Evolutionary conservation across 2,329 filamentous ascomycete genomes (phyloP).

Genomic region (Verticillium nubilum): DNA sequence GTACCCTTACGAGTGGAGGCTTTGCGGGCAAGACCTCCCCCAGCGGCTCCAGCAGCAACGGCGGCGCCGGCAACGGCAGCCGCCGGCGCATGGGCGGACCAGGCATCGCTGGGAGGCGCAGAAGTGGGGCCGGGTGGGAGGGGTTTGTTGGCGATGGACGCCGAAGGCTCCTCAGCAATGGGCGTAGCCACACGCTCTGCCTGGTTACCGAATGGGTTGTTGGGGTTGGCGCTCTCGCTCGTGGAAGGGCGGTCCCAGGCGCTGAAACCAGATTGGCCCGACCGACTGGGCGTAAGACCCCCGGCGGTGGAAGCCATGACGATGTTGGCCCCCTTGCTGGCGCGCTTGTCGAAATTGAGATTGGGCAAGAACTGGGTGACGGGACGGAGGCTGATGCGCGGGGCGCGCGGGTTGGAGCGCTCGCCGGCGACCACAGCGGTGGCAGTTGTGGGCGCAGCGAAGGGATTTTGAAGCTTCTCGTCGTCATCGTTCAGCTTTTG

Average conservation of each 20-base stretch:
- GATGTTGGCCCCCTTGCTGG: conserved; percentile 42
- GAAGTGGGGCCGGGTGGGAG: conserved; percentile 16
- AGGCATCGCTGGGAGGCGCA: conserved; percentile 3
- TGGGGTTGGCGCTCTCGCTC: conserved; percentile 42
- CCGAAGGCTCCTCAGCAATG: conserved; percentile 30
- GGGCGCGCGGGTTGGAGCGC: conserved; percentile 43
- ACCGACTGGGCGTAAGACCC: conserved; percentile 20
- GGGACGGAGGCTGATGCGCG: conserved; percentile 79
- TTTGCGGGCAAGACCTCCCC: conserved; percentile 39
- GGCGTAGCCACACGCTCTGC: conserved; percentile 45
- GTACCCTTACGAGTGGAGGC: conserved; percentile 50
- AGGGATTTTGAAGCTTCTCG: conserved; percentile 54
- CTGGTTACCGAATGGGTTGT: conserved; percentile 68
- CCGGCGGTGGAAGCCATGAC: conserved; percentile 24
- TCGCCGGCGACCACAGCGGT: conserved; percentile 3
- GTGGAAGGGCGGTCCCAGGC: conserved; percentile 44
- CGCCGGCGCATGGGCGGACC: conserved; percentile 14
- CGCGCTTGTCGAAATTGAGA: conserved; percentile 45
- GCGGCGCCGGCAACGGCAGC: conserved; percentile 25
- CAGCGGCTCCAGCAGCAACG: conserved; percentile 23
- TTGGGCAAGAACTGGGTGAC: conserved; percentile 78
- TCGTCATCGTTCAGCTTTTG: conserved; percentile 45
- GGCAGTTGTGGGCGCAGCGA: conserved; percentile 24
- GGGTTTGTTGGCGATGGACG: conserved; percentile 25
- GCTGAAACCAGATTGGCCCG: conserved; percentile 21